phyloP scores from a whole-genome alignment of 805 yeast genomes.

The Cyberlindnera euphorbiiphila region DNA sequence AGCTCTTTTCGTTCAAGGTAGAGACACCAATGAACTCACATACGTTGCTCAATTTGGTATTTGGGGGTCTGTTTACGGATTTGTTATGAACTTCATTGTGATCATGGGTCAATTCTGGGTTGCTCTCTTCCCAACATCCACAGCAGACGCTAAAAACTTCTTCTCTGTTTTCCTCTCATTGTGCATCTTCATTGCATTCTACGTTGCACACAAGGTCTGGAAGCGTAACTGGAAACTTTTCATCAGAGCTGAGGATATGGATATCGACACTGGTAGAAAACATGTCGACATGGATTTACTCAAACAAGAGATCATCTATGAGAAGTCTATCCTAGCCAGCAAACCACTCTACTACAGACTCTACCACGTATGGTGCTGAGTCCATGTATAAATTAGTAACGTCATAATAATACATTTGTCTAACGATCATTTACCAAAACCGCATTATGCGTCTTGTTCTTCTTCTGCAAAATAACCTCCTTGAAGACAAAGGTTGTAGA shows the following conservation, averaged over 20 bases:
- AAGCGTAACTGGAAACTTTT: slow-evolving; percentile 38
- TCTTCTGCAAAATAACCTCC: slow-evolving; percentile 35
- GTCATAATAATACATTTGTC: too few relatives aligned
- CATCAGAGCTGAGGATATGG: slow-evolving; percentile 39
- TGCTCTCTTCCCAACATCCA: slow-evolving; percentile 64
- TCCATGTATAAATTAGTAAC: too few relatives aligned
- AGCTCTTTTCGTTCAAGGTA: slow-evolving; percentile 62
- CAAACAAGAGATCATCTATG: slow-evolving; percentile 51
- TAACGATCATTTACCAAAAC: too few relatives aligned
- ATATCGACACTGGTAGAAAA: slow-evolving; percentile 41
- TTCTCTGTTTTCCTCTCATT: slow-evolving; percentile 63
- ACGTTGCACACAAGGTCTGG: slow-evolving; percentile 55
- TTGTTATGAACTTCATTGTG: slow-evolving; percentile 52
- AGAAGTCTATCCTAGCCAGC: slow-evolving; percentile 36
- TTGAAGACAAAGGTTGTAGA: slow-evolving; percentile 58
- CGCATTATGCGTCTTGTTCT: too few relatives aligned
- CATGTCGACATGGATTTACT: slow-evolving; percentile 50
- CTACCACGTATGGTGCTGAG: slow-evolving; percentile 45
- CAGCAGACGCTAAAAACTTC: slow-evolving; percentile 53
- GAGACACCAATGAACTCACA: slow-evolving; percentile 57
- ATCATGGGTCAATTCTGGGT: slow-evolving; percentile 79
- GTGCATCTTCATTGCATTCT: slow-evolving; percentile 57
- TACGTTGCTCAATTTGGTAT: slow-evolving; percentile 67
- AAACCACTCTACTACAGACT: slow-evolving; percentile 46
- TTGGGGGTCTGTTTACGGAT: slow-evolving; percentile 63